These are phyloP conservation scores for Telfairia occidentalis DNA, from an alignment of 331 rosid genomes.

Conservation along the genomic window DNA sequence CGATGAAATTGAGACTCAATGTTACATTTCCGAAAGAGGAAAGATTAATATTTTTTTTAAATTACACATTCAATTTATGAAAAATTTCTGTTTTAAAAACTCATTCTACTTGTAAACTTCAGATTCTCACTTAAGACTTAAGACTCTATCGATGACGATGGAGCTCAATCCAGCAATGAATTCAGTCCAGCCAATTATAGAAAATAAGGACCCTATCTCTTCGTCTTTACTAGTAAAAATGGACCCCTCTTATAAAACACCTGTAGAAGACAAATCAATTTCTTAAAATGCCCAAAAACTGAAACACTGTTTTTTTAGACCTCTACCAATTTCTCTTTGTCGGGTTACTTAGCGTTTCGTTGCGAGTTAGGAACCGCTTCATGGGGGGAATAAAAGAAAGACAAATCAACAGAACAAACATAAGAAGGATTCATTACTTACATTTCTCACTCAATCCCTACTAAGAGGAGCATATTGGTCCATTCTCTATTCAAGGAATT, in stretches of 20 bases:
- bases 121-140: neutral
- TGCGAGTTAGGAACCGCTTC: neutral
- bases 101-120: neutral
- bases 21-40: neutral
- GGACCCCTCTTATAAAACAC: neutral
- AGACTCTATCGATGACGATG: neutral
- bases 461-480: slow-evolving; percentile 23
- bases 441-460: slow-evolving; percentile 4
- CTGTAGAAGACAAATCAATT: neutral
- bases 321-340: neutral
- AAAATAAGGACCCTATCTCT: neutral
- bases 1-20: no score
- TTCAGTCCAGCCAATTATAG: neutral
- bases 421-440: slow-evolving; percentile 10
- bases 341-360: neutral
- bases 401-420: neutral
- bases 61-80: neutral
- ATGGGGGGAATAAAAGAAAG: neutral
- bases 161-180: neutral
- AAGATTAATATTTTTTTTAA: neutral
- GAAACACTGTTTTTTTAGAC: neutral
- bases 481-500: slow-evolving; percentile 26
- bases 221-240: neutral
- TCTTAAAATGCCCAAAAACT: neutral
- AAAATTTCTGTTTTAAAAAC: no score